phyloP scores from a whole-genome alignment of 257 asterid species.

The Solanum chmielewskii region DNA sequence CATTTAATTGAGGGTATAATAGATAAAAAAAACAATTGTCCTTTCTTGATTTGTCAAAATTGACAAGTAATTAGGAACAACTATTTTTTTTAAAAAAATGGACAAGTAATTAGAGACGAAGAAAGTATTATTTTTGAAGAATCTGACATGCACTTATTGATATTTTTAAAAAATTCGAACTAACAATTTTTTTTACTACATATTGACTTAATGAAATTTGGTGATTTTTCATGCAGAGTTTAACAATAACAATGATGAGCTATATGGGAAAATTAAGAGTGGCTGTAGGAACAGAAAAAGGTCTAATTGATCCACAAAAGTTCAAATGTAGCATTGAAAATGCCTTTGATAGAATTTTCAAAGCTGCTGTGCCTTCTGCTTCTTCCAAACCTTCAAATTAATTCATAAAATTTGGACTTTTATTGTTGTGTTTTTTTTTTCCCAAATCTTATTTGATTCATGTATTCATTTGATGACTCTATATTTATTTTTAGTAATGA shows the following conservation, averaged over 20 bases:
- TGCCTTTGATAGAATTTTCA: conserved; percentile 38
- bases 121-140: no score
- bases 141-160: rapidly evolving
- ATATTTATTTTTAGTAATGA: not conserved
- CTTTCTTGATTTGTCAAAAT: no score
- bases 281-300: conserved; percentile 60
- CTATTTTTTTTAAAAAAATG: no score
- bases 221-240: conserved; percentile 31
- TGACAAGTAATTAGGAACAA: no score
- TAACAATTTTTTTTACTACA: conserved; percentile 18
- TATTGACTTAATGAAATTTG: not conserved
- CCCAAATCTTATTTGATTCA: not conserved
- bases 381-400: not conserved
- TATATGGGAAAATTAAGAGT: conserved; percentile 56
- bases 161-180: not conserved
- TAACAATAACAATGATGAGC: conserved; percentile 70
- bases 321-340: conserved; percentile 36
- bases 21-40: no score
- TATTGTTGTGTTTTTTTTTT: not conserved
- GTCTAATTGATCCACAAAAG: conserved; percentile 37
- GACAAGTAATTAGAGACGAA: no score
- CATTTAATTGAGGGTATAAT: no score
- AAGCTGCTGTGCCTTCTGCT: conserved; percentile 26
- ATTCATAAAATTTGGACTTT: not conserved
- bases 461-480: not conserved